phyloP scores from a whole-genome alignment of 225 moss, liverwort and hornwort genomes.

The Pseudoscleropodium purum region DNA sequence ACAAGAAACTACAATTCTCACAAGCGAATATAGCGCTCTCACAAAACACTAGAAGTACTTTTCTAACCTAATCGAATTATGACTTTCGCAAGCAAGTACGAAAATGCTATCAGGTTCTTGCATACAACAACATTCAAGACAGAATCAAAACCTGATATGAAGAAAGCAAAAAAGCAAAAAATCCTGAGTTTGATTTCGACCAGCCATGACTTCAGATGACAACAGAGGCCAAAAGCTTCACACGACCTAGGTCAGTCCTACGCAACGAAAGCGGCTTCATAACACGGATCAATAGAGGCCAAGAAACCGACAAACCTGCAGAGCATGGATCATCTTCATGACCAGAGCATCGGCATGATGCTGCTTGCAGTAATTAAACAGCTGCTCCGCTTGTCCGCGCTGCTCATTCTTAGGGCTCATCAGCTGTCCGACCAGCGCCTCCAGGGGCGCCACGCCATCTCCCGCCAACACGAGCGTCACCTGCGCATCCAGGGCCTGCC shows the following conservation, averaged over 20 bases:
- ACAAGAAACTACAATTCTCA: not conserved
- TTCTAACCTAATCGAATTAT: not conserved
- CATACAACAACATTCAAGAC: not conserved
- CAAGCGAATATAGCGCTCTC: not conserved
- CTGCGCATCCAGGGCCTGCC: slow-evolving; percentile 72
- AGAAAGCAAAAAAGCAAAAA: not conserved
- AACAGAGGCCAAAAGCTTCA: not conserved
- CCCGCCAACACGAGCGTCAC: slow-evolving; percentile 75
- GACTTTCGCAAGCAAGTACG: not conserved
- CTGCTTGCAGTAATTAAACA: slow-evolving; percentile 85
- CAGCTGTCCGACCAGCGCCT: slow-evolving; percentile 79
- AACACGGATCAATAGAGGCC: not conserved
- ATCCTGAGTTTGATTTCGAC: not conserved
- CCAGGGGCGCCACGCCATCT: slow-evolving; percentile 71
- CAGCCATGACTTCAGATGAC: not conserved
- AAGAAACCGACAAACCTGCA: slow-evolving; percentile 42
- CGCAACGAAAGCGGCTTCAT: not conserved
- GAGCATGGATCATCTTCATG: slow-evolving; percentile 83
- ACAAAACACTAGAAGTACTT: not conserved
- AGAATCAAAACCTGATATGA: not conserved
- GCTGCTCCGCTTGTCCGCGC: slow-evolving; percentile 89
- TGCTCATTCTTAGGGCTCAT: slow-evolving; percentile 96
- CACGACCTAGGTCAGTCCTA: not conserved
- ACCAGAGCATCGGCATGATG: slow-evolving; percentile 89
- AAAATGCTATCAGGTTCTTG: not conserved